Evolutionary conservation across 176 grass and related monocot genomes (phyloP).

Genomic region (Chrysopogon serrulatus): DNA sequence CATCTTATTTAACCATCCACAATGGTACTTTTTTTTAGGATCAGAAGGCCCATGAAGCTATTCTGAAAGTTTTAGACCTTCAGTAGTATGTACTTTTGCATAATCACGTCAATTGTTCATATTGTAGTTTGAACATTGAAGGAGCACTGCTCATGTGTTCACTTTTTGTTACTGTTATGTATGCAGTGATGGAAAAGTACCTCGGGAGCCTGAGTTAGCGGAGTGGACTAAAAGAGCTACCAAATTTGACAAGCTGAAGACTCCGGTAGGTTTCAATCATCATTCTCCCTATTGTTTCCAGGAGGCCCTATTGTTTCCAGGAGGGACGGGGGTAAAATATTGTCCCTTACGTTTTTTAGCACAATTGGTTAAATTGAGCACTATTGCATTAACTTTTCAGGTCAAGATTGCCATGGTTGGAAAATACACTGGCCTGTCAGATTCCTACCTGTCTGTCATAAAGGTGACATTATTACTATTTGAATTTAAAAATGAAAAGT

Average conservation of each 20-base stretch:
- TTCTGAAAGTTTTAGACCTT: conserved; percentile 84
- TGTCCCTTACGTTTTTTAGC: background rate
- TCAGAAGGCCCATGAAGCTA: conserved; percentile 95
- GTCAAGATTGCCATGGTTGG: conserved; percentile 90
- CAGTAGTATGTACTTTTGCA: conserved; percentile 49
- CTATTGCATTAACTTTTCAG: conserved; percentile 40
- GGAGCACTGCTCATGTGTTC: background rate
- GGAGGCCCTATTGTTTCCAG: too few species aligned
- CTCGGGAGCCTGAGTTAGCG: conserved; percentile 42
- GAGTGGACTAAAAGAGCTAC: conserved; percentile 78
- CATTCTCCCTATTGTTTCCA: background rate
- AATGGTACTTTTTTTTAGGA: conserved; percentile 56
- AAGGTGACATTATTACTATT: conserved; percentile 61
- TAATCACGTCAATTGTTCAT: background rate
- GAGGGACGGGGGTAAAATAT: background rate
- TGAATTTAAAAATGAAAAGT: background rate
- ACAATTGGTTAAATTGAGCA: background rate
- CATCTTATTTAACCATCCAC: conserved; percentile 22
- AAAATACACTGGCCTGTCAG: conserved; percentile 78
- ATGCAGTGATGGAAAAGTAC: conserved; percentile 41
- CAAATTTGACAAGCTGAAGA: conserved; percentile 65
- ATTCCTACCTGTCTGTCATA: conserved; percentile 82
- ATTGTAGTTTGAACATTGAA: conserved; percentile 1
- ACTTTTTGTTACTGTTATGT: background rate
- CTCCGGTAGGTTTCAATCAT: conserved; percentile 39